Evolutionary conservation across 306 rosid species (phyloP).

Genomic region (Purshia tridentata): DNA sequence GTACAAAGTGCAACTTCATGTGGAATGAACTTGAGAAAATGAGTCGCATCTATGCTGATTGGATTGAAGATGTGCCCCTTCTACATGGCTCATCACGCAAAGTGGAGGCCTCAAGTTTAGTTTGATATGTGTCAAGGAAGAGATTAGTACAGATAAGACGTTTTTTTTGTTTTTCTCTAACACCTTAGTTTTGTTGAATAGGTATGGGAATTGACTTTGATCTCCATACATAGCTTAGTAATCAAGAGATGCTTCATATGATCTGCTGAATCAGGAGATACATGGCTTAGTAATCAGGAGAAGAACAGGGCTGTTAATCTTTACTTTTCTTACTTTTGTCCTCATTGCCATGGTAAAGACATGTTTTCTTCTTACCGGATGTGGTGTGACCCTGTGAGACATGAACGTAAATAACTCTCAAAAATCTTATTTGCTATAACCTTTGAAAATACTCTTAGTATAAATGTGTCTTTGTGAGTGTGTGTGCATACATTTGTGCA

Average conservation of each 20-base stretch:
- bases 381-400: too few species aligned
- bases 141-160: neutral
- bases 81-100: conserved; percentile 11
- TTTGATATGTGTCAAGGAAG: neutral
- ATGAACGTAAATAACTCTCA: neutral
- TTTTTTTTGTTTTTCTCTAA: neutral
- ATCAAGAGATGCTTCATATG: neutral
- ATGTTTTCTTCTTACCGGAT: too few species aligned
- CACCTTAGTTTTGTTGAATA: neutral
- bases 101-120: neutral
- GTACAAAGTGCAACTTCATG: conserved; percentile 21
- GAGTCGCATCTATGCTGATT: conserved; percentile 53
- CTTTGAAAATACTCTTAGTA: neutral
- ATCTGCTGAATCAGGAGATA: neutral
- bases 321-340: neutral
- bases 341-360: neutral
- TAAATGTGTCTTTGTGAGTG: neutral
- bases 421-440: neutral
- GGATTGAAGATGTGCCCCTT: conserved; percentile 39
- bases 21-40: conserved; percentile 27
- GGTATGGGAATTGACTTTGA: neutral
- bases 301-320: neutral
- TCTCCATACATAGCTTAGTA: neutral
- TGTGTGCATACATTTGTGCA: too few species aligned
- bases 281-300: neutral